These are phyloP conservation scores for Beauveria caledonica DNA, from an alignment of 2,329 filamentous ascomycete genomes.

Conservation along the genomic window DNA sequence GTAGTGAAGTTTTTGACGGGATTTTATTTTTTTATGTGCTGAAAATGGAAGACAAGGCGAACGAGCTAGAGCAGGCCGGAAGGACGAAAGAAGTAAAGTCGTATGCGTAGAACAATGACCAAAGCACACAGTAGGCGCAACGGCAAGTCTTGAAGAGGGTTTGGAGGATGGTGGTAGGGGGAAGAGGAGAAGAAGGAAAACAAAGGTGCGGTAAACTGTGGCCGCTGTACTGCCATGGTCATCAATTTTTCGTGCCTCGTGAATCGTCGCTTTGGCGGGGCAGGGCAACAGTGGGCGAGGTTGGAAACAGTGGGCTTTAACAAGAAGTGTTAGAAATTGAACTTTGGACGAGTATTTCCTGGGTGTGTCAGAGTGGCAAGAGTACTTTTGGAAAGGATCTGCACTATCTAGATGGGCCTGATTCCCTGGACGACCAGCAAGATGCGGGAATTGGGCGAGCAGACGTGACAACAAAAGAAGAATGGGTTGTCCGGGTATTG, in stretches of 20 bases:
- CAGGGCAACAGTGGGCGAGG: slow-evolving; percentile 15
- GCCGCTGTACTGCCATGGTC: slow-evolving; percentile 21
- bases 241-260: slow-evolving; percentile 32
- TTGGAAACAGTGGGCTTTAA: neutral
- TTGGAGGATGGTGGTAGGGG: neutral
- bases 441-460: neutral
- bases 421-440: neutral
- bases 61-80: neutral
- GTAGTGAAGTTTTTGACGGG: slow-evolving; percentile 14
- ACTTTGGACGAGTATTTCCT: neutral
- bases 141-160: slow-evolving; percentile 15
- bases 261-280: slow-evolving; percentile 31
- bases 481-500: neutral
- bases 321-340: neutral
- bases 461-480: neutral
- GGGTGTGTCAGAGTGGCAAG: neutral
- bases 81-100: neutral
- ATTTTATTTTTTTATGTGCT: slow-evolving; percentile 8
- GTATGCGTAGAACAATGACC: slow-evolving; percentile 12
- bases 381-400: neutral
- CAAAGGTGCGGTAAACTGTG: slow-evolving; percentile 17
- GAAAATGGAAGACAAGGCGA: neutral
- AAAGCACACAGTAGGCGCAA: slow-evolving; percentile 15
- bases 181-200: slow-evolving; percentile 9
- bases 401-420: neutral